A percentile compares a stretch with the other conserved stretches of the same genome.
Evolutionary conservation across 139 green algal species (phyloP).

Genomic region (Nannochloris sp.): DNA sequence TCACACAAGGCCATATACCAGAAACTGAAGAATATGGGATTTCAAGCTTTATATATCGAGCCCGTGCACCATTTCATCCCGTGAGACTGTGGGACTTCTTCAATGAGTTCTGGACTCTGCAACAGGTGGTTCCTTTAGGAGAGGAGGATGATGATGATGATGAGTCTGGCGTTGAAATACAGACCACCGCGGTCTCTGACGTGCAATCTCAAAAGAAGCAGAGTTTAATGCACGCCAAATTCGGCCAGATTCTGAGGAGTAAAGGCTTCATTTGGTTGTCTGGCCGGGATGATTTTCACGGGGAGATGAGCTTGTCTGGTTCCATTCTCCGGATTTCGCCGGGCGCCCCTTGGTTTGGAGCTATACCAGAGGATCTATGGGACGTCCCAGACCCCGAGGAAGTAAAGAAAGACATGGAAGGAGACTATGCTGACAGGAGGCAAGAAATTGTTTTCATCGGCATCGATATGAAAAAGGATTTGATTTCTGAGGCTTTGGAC

Average conservation of each 20-base stretch:
- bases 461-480: conserved; percentile 45
- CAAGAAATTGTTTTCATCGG: conserved; percentile 82
- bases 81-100: conserved; percentile 45
- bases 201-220: background rate
- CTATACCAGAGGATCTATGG: conserved; percentile 51
- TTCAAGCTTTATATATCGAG: conserved; percentile 41
- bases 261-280: conserved; percentile 74
- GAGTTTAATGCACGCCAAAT: conserved; percentile 5
- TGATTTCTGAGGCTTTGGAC: conserved; percentile 41
- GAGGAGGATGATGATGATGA: conserved; percentile 16
- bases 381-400: conserved; percentile 21
- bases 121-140: conserved; percentile 42
- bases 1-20: conserved; percentile 23
- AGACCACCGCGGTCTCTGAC: background rate
- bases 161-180: conserved; percentile 4
- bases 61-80: conserved; percentile 66
- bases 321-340: conserved; percentile 41
- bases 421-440: conserved; percentile 21
- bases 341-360: conserved; percentile 60
- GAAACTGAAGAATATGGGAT: conserved; percentile 64
- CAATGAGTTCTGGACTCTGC: conserved; percentile 38
- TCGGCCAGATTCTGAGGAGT: conserved; percentile 48
- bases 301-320: conserved; percentile 60
- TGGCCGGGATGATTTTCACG: conserved; percentile 36
- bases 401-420: conserved; percentile 38